Evolutionary conservation across 1,284 basidiomycete genomes (phyloP).

Genomic region (Psilocybe mexicana): DNA sequence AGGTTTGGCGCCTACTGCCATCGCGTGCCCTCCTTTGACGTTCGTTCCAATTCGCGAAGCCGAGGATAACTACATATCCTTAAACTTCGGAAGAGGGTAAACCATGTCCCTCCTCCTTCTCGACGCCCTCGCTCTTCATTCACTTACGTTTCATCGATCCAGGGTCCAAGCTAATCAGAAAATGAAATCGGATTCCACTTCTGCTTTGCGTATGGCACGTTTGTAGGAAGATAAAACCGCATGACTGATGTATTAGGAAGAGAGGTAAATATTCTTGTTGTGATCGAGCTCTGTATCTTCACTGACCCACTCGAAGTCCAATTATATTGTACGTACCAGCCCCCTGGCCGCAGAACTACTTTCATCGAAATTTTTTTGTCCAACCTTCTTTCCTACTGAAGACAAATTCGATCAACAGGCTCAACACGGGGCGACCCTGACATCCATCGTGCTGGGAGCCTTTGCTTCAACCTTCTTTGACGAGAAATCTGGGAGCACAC

Average conservation of each 20-base stretch:
- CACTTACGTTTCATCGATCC: not conserved
- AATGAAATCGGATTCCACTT: not conserved
- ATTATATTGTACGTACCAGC: not conserved
- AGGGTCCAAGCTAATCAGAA: not conserved
- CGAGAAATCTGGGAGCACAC: not conserved
- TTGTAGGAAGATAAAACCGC: not conserved
- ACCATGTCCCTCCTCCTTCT: not conserved
- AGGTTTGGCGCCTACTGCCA: not conserved
- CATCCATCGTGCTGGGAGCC: too few species aligned
- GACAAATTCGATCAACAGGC: too few species aligned
- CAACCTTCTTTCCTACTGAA: too few species aligned
- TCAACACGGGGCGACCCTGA: too few species aligned
- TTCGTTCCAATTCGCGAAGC: constrained; percentile 31
- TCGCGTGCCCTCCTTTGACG: constrained; percentile 23
- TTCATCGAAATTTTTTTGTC: too few species aligned
- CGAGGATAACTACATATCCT: constrained; percentile 15
- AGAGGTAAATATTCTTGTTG: not conserved
- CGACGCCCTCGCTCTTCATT: not conserved
- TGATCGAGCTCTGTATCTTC: not conserved
- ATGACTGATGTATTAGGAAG: not conserved
- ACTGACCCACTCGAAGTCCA: not conserved
- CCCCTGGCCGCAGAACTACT: too few species aligned
- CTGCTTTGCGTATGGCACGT: not conserved
- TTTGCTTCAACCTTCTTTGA: not conserved
- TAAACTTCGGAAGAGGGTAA: not conserved